These are phyloP conservation scores for Penicillium malachiteum DNA, from an alignment of 495 filamentous ascomycete genomes.

Conservation along the genomic window DNA sequence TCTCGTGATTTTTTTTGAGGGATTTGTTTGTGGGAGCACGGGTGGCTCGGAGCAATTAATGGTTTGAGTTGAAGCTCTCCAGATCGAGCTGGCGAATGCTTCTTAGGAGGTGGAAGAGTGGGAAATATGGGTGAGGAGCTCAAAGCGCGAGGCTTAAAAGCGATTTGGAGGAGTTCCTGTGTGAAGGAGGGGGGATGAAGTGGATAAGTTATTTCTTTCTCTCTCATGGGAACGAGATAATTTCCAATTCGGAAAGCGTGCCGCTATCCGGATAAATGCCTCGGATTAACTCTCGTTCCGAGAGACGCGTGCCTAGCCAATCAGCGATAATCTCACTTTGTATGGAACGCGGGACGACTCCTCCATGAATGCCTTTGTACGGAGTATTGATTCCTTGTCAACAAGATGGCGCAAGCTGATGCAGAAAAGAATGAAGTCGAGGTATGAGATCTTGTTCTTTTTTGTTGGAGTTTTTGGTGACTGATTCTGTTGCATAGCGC, in stretches of 20 bases:
- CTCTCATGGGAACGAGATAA: neutral
- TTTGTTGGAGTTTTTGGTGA: neutral
- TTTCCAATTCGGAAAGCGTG: constrained; percentile 1
- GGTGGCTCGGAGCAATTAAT: neutral
- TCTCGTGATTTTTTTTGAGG: constrained; percentile 2
- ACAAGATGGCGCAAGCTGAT: neutral
- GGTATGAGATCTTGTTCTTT: constrained; percentile 18
- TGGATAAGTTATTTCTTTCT: neutral
- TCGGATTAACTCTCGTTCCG: constrained; percentile 19
- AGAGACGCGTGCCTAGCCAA: constrained; percentile 23
- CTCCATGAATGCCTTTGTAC: neutral
- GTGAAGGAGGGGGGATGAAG: neutral
- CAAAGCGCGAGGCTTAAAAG: too few relatives aligned
- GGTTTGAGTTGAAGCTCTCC: neutral
- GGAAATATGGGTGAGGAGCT: too few relatives aligned
- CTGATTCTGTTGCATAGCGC: constrained; percentile 56
- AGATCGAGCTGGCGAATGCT: too few relatives aligned
- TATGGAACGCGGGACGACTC: constrained; percentile 19
- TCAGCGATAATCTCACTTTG: constrained; percentile 10
- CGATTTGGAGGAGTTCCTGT: neutral
- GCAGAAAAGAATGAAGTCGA: constrained; percentile 25
- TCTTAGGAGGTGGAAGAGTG: too few relatives aligned
- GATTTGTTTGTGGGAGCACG: neutral
- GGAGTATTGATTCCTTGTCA: neutral
- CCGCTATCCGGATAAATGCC: neutral